These are phyloP conservation scores for Phylloporus sp. DNA, from an alignment of 1,284 basidiomycete genomes.

Conservation along the genomic window DNA sequence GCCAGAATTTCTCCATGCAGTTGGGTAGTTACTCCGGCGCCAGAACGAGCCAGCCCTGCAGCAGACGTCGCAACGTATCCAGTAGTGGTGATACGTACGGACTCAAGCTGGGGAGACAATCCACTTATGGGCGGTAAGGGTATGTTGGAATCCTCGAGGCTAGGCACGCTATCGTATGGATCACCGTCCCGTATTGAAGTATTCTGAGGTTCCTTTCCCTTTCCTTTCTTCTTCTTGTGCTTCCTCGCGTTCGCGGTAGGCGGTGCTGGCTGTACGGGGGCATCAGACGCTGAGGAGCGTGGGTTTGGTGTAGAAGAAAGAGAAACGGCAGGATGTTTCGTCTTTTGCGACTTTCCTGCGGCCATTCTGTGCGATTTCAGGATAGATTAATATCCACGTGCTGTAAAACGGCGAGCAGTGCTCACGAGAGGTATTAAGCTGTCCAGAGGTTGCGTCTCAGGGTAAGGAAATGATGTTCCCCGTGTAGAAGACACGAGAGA, in stretches of 20 bases:
- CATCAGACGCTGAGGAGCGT: slow-evolving; percentile 12
- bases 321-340: slow-evolving; percentile 20
- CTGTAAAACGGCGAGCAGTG: background rate
- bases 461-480: slow-evolving; percentile 6
- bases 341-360: slow-evolving; percentile 34
- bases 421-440: slow-evolving; percentile 22
- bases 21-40: slow-evolving; percentile 39
- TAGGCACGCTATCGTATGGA: slow-evolving; percentile 27
- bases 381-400: slow-evolving; percentile 23
- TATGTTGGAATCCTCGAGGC: slow-evolving; percentile 29
- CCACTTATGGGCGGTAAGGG: slow-evolving; percentile 34
- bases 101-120: slow-evolving; percentile 51
- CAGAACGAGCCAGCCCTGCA: slow-evolving; percentile 36
- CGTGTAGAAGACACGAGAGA: background rate
- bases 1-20: slow-evolving; percentile 56
- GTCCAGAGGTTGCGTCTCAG: slow-evolving; percentile 1
- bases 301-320: slow-evolving; percentile 11
- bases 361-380: slow-evolving; percentile 28
- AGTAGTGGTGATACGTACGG: slow-evolving; percentile 52
- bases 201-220: slow-evolving; percentile 38
- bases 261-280: slow-evolving; percentile 10
- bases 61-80: slow-evolving; percentile 47
- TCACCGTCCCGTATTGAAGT: slow-evolving; percentile 29
- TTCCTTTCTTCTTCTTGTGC: slow-evolving; percentile 53
- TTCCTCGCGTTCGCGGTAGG: slow-evolving; percentile 37